Evolutionary conservation across 176 grass and related monocot species (phyloP), one percentile per base, ranked within the genome.

Genomic region (Guadua angustifolia): DNA sequence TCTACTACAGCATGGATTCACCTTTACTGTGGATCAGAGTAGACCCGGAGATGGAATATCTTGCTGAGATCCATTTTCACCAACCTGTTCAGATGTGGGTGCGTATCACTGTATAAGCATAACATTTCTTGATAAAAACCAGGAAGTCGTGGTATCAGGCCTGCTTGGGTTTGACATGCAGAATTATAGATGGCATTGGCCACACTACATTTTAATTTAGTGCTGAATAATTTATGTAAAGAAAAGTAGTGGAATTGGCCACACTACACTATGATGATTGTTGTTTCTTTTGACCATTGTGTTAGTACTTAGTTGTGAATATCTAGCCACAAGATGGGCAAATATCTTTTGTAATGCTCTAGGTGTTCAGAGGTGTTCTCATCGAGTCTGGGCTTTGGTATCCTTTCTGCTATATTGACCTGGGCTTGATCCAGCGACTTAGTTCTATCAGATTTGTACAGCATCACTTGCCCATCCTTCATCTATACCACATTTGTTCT

Each of bases 21-120:
- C 95, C 95, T 85, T 92, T 98, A 73, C 74, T 90, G 66, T 98
- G 95, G 95, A 90, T 98, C 77, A 91, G 93, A 92, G 85, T 90
- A 47, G 95, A 98, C 72, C 95, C 95, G 5, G 95, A 98, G 75
- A 95, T 98, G 95, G 95, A 98, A 81, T 98, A 95, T 73, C 95
- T 98, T 87, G 89, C 95, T 66, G 95, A 98, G 86, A 90, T 90
- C 58, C 93, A 98, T 79, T 93, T 95, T 95, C 87, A 98, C 77
- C 95, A 98, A 53, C 93, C 95, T 83, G 79, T 95, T 84, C 95
- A 93, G 87, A 95, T 98, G 95, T 98, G 95, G 95, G 95, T 98
- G 84, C 25, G 93, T 82, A 77, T 86, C 45, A 70, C 51, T 33
- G 69, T 26, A 81, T 81, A 81, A 65, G 63, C 45, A 38, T 71